Base-by-base conservation (phyloP, 805 yeast genomes). In the Yamadazyma kitorensis region DNA sequence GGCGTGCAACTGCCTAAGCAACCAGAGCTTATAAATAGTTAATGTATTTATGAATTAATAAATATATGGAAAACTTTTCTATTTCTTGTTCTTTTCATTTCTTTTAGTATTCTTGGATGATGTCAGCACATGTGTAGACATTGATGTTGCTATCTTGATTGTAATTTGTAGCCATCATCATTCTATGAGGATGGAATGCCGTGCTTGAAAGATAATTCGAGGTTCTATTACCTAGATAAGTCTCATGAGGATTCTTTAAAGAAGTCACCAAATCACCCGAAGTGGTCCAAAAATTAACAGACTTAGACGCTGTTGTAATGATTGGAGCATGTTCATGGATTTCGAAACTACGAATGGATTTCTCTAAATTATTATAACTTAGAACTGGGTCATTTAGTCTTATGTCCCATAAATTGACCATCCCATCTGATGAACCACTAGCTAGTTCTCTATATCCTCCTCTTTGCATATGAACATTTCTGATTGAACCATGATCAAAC, bases 251-350 rank as follows among this genome's bases (percentile, higher is more conserved):
- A 49, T 64, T 78, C 49, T 72, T 73, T 44, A 89, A 74, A 7
- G 74, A 70, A 1, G 86, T 64, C 5, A 89, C 63, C 35, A 76
- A 55, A 39, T 85, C 84, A 2, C 98, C 98, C 0, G 83, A 65
- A 0, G 96, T 86, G 3, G 95, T 79, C 85, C 93, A 89, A 4
- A 93, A 60, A 28, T 86, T 82, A 11, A 88, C 78, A 22, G 75
- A 70, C 41, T 82, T 82, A 2, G 89, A 80, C 0, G 96, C 97
- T 3, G 96, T 83, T 2, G 89, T 91, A 37, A 93, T 76, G 2
- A 93, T 71, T 1, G 98, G 98, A 0, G 98, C 98, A 61, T 93
- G 98, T 51, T 93, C 98, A 60, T 93, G 98, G 4, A 86, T 77
- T 51, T 85, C 83, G 36, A 87, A 70, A 14, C 86, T 72, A 6